phyloP scores from a whole-genome alignment of 2,329 filamentous ascomycete genomes.

The Botrytis fabae region DNA sequence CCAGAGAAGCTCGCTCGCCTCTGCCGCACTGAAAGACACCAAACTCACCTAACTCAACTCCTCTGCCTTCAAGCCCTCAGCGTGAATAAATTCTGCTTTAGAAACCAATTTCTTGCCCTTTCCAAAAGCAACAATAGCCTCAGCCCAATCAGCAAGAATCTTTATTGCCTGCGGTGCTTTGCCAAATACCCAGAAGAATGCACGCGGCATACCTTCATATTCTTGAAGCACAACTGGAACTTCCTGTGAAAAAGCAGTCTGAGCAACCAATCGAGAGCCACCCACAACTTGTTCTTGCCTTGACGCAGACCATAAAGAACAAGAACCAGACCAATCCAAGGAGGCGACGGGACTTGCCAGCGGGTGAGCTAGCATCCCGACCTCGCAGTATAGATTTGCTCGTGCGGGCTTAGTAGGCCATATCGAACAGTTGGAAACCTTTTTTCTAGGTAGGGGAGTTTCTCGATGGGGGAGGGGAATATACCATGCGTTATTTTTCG shows the following conservation, averaged over 20 bases:
- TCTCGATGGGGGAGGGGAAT: neutral
- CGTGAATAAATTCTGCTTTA: conserved; percentile 1
- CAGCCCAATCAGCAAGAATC: conserved; percentile 1
- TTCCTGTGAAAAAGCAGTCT: conserved; percentile 4
- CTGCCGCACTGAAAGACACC: neutral
- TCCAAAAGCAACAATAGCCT: neutral
- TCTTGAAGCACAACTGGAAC: conserved; percentile 1
- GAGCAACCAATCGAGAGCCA: neutral
- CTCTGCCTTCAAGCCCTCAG: neutral
- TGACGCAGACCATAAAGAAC: conserved; percentile 16
- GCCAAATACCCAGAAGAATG: conserved; percentile 4
- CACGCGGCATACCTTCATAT: conserved; percentile 16
- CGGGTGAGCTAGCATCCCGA: neutral
- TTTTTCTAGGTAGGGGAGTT: neutral
- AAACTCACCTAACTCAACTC: neutral
- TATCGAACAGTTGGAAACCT: conserved; percentile 14
- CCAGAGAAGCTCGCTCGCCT: neutral
- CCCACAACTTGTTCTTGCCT: conserved; percentile 16
- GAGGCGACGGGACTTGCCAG: conserved; percentile 4
- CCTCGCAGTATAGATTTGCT: conserved; percentile 11
- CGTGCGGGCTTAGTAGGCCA: conserved; percentile 13
- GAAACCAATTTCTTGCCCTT: neutral
- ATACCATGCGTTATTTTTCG: neutral
- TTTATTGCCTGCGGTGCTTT: neutral
- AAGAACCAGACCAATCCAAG: conserved; percentile 13